Conservation (phyloP, 768 basidiomycete genomes). For the Psilocybe sp. region DNA sequence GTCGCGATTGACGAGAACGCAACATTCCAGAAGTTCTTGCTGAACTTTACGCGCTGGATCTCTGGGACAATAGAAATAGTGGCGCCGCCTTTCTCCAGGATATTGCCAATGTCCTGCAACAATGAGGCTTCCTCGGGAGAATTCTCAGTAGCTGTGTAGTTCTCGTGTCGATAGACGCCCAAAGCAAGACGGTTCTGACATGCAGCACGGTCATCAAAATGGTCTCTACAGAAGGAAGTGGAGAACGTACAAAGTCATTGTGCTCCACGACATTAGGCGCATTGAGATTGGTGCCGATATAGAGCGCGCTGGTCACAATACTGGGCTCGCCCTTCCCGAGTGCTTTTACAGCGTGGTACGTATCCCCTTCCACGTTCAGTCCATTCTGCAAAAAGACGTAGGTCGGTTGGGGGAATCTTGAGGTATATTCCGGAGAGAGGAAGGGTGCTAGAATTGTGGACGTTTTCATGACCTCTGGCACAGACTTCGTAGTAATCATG, state of each 20-base stretch:
- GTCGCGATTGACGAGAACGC: constrained; percentile 51
- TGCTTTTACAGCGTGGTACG: constrained; percentile 49
- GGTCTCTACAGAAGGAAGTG: neutral
- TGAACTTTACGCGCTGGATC: constrained; percentile 60
- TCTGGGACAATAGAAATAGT: constrained; percentile 47
- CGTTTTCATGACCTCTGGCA: constrained; percentile 63
- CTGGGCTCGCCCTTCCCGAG: constrained; percentile 42
- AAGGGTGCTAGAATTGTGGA: constrained; percentile 55
- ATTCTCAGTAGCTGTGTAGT: constrained; percentile 39
- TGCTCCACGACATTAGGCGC: constrained; percentile 50
- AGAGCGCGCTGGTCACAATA: constrained; percentile 54
- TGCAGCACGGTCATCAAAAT: neutral
- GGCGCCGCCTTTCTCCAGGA: constrained; percentile 48
- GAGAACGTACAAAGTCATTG: constrained; percentile 42
- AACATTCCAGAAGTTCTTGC: constrained; percentile 67
- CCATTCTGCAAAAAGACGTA: constrained; percentile 74
- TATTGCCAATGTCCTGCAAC: constrained; percentile 40
- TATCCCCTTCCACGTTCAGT: constrained; percentile 63
- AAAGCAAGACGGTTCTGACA: constrained; percentile 47
- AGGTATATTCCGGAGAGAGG: constrained; percentile 44
- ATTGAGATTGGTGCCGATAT: constrained; percentile 49
- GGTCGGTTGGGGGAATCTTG: constrained; percentile 47
- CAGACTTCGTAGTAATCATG: constrained; percentile 65
- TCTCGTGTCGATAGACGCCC: constrained; percentile 51
- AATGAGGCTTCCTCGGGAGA: constrained; percentile 37